Evolutionary conservation across 2,329 filamentous ascomycete species (phyloP).

Genomic region (Aspergillus ustus): DNA sequence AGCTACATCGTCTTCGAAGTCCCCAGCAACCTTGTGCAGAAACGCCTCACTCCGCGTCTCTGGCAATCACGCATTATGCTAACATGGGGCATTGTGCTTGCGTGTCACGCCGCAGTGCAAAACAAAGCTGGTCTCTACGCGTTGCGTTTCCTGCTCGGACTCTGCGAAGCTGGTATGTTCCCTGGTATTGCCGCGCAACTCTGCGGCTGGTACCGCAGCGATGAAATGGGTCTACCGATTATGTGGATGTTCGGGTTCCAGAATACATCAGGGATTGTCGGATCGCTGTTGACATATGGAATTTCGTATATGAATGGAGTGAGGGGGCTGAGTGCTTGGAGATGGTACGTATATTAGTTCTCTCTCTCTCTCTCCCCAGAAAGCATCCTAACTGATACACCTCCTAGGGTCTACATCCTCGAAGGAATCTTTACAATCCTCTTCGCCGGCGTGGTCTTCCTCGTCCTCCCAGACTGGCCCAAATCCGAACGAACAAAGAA

Average conservation of each 20-base stretch:
- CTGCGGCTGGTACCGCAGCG: slow-evolving; percentile 23
- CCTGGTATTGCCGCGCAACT: slow-evolving; percentile 20
- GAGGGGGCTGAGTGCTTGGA: slow-evolving; percentile 18
- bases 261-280: slow-evolving; percentile 19
- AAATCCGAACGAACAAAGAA: slow-evolving; percentile 11
- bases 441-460: slow-evolving; percentile 16
- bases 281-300: slow-evolving; percentile 15
- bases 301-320: slow-evolving; percentile 23
- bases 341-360: slow-evolving; percentile 8
- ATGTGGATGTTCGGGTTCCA: slow-evolving; percentile 25
- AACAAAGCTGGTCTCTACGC: slow-evolving; percentile 19
- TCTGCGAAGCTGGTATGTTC: slow-evolving; percentile 23
- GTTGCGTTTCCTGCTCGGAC: slow-evolving; percentile 17
- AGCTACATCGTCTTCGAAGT: slow-evolving; percentile 24
- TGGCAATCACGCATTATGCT: slow-evolving; percentile 22
- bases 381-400: not conserved
- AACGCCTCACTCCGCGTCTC: slow-evolving; percentile 17
- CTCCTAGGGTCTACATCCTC: slow-evolving; percentile 18
- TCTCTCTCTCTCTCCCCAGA: not conserved
- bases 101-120: slow-evolving; percentile 20
- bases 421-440: slow-evolving; percentile 22
- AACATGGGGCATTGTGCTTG: slow-evolving; percentile 18
- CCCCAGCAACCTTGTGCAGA: slow-evolving; percentile 19
- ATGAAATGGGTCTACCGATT: slow-evolving; percentile 21
- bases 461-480: slow-evolving; percentile 22